A percentile compares a stretch with the other conserved stretches of the same genome.
These are phyloP conservation scores for Colletotrichum sidae DNA, from an alignment of 2,329 filamentous ascomycete species.

Conservation along the genomic window DNA sequence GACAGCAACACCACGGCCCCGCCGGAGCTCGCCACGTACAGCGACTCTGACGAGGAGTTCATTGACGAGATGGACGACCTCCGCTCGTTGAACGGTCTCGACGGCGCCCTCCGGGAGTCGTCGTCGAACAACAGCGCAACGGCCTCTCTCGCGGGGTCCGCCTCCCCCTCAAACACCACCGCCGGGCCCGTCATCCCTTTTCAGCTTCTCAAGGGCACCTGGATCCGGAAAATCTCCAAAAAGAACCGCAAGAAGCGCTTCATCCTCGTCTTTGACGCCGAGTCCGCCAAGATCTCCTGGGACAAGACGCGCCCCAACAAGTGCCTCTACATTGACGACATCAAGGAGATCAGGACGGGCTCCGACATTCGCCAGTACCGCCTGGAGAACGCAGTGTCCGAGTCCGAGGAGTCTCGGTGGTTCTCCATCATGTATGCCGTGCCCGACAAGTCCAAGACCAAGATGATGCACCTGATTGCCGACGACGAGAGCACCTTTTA, in stretches of 20 bases:
- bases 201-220: slow-evolving; percentile 81
- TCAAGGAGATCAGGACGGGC: slow-evolving; percentile 88
- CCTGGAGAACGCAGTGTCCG: slow-evolving; percentile 80
- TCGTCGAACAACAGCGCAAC: slow-evolving; percentile 60
- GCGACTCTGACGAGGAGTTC: slow-evolving; percentile 69
- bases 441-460: slow-evolving; percentile 82
- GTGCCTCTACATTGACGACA: slow-evolving; percentile 93
- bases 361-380: slow-evolving; percentile 89
- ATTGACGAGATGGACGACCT: slow-evolving; percentile 63
- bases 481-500: slow-evolving; percentile 77
- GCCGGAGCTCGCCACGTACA: slow-evolving; percentile 57
- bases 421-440: slow-evolving; percentile 91
- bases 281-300: slow-evolving; percentile 90
- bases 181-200: slow-evolving; percentile 81
- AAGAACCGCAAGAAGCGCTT: slow-evolving; percentile 81
- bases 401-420: slow-evolving; percentile 77
- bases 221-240: slow-evolving; percentile 85
- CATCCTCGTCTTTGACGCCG: slow-evolving; percentile 78
- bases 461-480: slow-evolving; percentile 89
- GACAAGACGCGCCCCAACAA: slow-evolving; percentile 83
- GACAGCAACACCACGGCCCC: slow-evolving; percentile 84
- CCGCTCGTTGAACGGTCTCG: slow-evolving; percentile 52
- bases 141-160: slow-evolving; percentile 58
- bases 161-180: slow-evolving; percentile 51
- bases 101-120: slow-evolving; percentile 59